Evolutionary conservation across 331 rosid species (phyloP), one percentile per base, ranked within the genome.

Genomic region (Acacia concinna): DNA sequence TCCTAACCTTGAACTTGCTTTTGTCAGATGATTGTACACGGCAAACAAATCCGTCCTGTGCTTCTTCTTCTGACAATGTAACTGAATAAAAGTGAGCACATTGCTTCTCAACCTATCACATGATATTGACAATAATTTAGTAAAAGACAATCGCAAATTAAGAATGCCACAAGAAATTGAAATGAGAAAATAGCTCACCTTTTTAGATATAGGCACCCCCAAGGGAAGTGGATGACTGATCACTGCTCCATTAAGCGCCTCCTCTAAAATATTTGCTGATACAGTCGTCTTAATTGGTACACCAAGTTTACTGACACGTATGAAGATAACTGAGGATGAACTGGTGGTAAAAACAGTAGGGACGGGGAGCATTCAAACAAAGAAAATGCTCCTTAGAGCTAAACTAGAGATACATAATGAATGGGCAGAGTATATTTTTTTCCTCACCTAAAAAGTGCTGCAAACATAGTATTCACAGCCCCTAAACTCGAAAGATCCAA

Each of bases 201-300:
- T 93, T 86, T 77, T 91, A 68, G 89, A 85, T 73, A 88, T 69
- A 72, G 83, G 89, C 27, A 80, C 90, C 52, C 94, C 99, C 85
- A 93, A 47, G 43, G 82, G 78, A 82, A 96, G 95, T 38, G 97
- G 90, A 41, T 87, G 91, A 68, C 82, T 73, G 81, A 87, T 84
- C 79, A 90, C 90, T 57, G 74, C 44, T 73, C 97, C 97, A 73
- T 88, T 88, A 81, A 91, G 97, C 62, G 99, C 99, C 86, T 93
- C 99, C 83, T 96, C 98, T 87, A 96, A 86, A 71, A 96, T 84
- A 37, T 88, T 91, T 67, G 98, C 99, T 60, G 99, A 93, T 43
- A 96, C 97, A 59, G 97, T 93, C 46, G 99, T 96, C 88, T 93
- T 96, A 75, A 96, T 96, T 38, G 98, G 99, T 77, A 96, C 99